Evolutionary conservation across 2,329 filamentous ascomycete genomes (phyloP).

Genomic region (Hymenoscyphus occultus): DNA sequence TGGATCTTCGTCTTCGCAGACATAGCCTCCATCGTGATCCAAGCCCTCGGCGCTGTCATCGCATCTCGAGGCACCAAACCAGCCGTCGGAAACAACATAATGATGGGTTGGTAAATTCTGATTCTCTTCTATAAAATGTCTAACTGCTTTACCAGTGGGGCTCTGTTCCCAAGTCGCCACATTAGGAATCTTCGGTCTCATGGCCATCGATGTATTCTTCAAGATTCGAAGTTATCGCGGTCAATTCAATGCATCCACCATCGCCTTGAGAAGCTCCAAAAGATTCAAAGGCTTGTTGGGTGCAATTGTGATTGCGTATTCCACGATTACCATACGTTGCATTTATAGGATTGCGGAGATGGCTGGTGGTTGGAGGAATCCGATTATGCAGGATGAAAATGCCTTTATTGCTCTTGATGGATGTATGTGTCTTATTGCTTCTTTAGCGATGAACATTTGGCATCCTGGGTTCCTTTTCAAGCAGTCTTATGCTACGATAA

Average conservation of each 20-base stretch:
- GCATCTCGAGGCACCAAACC: constrained; percentile 48
- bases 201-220: constrained; percentile 21
- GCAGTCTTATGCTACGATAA: constrained; percentile 17
- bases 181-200: constrained; percentile 35
- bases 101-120: constrained; percentile 26
- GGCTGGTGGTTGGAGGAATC: constrained; percentile 60
- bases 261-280: constrained; percentile 12
- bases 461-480: constrained; percentile 37
- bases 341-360: constrained; percentile 50
- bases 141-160: constrained; percentile 25
- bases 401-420: constrained; percentile 52
- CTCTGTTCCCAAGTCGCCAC: constrained; percentile 39
- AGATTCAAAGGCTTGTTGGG: constrained; percentile 16
- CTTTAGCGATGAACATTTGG: constrained; percentile 44
- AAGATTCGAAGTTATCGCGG: constrained; percentile 15
- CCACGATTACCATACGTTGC: constrained; percentile 18
- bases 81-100: constrained; percentile 36
- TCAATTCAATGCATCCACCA: constrained; percentile 13
- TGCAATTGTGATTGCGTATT: constrained; percentile 16
- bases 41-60: constrained; percentile 50
- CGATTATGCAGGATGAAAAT: constrained; percentile 59
- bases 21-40: constrained; percentile 47
- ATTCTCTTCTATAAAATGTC: too few relatives aligned
- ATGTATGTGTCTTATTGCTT: constrained; percentile 47
- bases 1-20: constrained; percentile 59